These are phyloP conservation scores for Euryodendron excelsum DNA, from an alignment of 148 eudicot genomes.

Conservation along the genomic window DNA sequence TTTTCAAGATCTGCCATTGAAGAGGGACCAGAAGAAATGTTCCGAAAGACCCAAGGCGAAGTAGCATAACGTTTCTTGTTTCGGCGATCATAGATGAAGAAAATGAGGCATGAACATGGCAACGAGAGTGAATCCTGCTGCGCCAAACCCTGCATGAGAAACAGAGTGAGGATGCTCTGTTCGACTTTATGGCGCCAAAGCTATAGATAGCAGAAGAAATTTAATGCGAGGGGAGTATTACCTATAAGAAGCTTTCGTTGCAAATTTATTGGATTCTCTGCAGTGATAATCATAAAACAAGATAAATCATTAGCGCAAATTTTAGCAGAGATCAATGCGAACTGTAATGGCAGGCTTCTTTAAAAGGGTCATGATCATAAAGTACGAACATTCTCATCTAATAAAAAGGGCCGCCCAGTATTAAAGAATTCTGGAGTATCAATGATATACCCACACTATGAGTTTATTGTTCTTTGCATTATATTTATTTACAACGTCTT, in stretches of 20 bases:
- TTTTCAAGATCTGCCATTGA: conserved; percentile 19
- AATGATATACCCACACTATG: too few species aligned
- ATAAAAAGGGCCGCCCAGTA: too few species aligned
- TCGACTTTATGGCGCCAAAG: not conserved
- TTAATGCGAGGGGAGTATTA: not conserved
- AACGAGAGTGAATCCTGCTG: not conserved
- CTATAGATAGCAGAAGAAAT: too few species aligned
- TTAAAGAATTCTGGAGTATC: too few species aligned
- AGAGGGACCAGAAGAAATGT: conserved; percentile 11
- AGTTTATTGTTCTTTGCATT: too few species aligned
- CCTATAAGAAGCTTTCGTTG: too few species aligned
- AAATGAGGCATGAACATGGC: not conserved
- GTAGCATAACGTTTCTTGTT: not conserved
- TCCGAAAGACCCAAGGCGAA: not conserved
- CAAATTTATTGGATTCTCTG: too few species aligned
- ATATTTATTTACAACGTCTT: too few species aligned
- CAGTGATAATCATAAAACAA: not conserved
- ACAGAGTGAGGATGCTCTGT: not conserved
- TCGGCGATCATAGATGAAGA: conserved; percentile 8
- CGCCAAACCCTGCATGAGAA: conserved; percentile 19
- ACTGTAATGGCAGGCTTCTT: too few species aligned
- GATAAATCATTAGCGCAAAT: not conserved
- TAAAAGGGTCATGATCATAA: not conserved
- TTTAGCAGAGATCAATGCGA: too few species aligned
- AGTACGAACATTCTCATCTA: not conserved